A percentile compares a stretch with the other conserved stretches of the same genome.
These are phyloP conservation scores for Raffaelea ambrosiae DNA, from an alignment of 2,329 filamentous ascomycete genomes.

Conservation along the genomic window DNA sequence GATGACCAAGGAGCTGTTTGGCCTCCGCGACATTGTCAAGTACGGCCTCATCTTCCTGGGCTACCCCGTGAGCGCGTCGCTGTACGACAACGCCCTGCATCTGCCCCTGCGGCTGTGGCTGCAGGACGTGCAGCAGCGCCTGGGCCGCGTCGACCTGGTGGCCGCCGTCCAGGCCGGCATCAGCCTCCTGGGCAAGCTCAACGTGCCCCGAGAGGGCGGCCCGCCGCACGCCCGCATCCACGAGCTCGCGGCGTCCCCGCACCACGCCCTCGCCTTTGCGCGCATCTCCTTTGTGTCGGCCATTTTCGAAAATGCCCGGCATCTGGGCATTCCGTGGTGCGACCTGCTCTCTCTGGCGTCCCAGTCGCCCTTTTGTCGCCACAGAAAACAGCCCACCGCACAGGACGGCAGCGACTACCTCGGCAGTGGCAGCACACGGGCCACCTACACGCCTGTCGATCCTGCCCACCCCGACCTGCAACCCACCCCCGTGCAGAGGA, in stretches of 20 bases:
- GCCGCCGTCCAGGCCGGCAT: slow-evolving; percentile 1
- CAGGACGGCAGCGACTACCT: background rate
- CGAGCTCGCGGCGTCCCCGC: background rate
- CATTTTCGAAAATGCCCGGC: slow-evolving; percentile 4
- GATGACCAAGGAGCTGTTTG: slow-evolving; percentile 3
- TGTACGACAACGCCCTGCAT: background rate
- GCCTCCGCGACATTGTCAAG: slow-evolving; percentile 7
- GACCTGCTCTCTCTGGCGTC: slow-evolving; percentile 1
- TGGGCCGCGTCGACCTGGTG: background rate
- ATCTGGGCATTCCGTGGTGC: slow-evolving; percentile 1
- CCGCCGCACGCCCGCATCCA: background rate
- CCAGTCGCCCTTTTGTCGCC: slow-evolving; percentile 4
- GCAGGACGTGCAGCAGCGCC: background rate
- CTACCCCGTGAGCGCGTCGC: slow-evolving; percentile 1
- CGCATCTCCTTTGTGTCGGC: slow-evolving; percentile 5
- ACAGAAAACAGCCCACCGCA: background rate
- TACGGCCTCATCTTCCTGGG: slow-evolving; percentile 7
- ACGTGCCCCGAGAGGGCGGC: background rate
- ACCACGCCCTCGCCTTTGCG: background rate
- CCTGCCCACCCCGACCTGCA: background rate
- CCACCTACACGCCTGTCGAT: background rate
- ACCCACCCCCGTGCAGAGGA: slow-evolving; percentile 4
- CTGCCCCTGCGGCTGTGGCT: slow-evolving; percentile 4
- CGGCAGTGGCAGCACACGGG: background rate
- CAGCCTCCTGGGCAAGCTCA: background rate